Percentiles rank a stretch among this genome's conserved stretches.
Evolutionary conservation across 306 rosid species (phyloP).

Genomic region (Vicia faba): DNA sequence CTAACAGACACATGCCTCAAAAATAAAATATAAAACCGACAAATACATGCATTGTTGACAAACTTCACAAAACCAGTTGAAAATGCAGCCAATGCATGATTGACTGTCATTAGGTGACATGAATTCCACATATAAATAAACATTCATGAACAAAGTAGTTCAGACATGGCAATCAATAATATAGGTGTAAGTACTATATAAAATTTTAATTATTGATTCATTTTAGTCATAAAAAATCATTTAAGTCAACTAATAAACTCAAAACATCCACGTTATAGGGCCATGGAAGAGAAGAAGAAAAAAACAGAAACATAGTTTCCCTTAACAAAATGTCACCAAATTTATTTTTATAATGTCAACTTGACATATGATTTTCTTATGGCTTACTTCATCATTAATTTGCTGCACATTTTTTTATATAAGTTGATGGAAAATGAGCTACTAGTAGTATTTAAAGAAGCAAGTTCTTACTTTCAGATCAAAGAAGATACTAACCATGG

Average conservation of each 20-base stretch:
- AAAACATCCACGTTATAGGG: constrained; percentile 38
- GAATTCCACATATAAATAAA: not conserved
- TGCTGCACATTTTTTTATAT: too few species aligned
- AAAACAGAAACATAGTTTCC: not conserved
- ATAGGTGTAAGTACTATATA: not conserved
- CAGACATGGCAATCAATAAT: constrained; percentile 30
- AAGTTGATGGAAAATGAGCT: too few species aligned
- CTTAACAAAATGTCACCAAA: constrained; percentile 26
- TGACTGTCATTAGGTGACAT: constrained; percentile 7
- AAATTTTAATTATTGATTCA: not conserved
- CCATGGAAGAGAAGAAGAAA: not conserved
- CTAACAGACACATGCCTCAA: too few species aligned
- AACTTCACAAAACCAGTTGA: too few species aligned
- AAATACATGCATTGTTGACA: too few species aligned
- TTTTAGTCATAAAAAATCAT: constrained; percentile 19
- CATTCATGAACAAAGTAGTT: constrained; percentile 34
- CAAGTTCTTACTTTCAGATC: too few species aligned
- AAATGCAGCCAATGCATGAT: not conserved
- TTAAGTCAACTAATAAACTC: constrained; percentile 39
- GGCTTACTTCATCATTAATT: too few species aligned
- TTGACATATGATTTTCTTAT: too few species aligned
- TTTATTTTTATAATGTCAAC: too few species aligned
- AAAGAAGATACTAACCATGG: constrained; percentile 43
- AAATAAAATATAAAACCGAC: too few species aligned
- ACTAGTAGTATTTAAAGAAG: too few species aligned